phyloP scores from a whole-genome alignment of 495 filamentous ascomycete genomes.

The Pseudevernia furfuracea region DNA sequence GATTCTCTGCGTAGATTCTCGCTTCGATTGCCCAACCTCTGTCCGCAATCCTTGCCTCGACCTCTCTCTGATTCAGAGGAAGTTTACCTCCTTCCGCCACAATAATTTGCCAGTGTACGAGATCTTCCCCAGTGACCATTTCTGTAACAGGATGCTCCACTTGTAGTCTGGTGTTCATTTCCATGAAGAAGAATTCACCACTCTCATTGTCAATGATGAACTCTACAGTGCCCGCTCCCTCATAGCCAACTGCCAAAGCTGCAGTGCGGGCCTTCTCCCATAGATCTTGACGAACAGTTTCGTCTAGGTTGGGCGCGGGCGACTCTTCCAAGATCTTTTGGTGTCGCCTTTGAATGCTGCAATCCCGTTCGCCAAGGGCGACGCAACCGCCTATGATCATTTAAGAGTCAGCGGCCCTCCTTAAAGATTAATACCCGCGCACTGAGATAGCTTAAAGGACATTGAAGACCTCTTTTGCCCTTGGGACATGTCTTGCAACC shows the following conservation, averaged over 20 bases:
- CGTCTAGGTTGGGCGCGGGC: constrained; percentile 77
- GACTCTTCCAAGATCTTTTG: constrained; percentile 98
- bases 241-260: constrained; percentile 85
- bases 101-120: constrained; percentile 94
- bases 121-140: constrained; percentile 89
- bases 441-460: not conserved
- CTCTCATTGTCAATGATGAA: constrained; percentile 98
- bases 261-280: constrained; percentile 91
- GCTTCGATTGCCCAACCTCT: constrained; percentile 88
- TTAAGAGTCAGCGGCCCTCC: not conserved
- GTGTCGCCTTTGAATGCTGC: constrained; percentile 79
- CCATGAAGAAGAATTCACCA: constrained; percentile 96
- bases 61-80: constrained; percentile 77
- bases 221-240: constrained; percentile 94
- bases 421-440: not conserved
- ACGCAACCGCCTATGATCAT: constrained; percentile 46
- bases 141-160: constrained; percentile 98
- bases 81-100: constrained; percentile 80
- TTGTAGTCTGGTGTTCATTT: constrained; percentile 97
- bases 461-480: not conserved
- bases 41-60: constrained; percentile 66
- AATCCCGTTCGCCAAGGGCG: constrained; percentile 78
- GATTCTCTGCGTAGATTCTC: constrained; percentile 94
- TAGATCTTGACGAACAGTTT: constrained; percentile 71
- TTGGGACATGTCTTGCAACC: not conserved